These are phyloP conservation scores for Eucalyptus melliodora DNA, from an alignment of 345 rosid species.

Conservation along the genomic window DNA sequence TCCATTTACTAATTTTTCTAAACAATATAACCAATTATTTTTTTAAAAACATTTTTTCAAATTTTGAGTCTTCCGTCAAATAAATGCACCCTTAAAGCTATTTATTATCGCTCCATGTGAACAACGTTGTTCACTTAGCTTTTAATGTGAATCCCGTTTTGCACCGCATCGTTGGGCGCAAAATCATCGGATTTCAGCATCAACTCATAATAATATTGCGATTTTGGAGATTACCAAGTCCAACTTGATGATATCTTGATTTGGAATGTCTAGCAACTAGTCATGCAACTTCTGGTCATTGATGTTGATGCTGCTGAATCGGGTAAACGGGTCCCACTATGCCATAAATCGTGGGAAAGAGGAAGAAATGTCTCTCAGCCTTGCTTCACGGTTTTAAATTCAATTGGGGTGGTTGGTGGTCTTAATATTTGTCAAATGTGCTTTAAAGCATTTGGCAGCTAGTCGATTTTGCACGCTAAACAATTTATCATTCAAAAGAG, in stretches of 20 bases:
- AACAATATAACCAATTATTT: too few relatives aligned
- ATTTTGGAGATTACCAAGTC: neutral
- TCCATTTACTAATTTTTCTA: neutral
- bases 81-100: neutral
- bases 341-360: neutral
- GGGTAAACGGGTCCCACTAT: neutral
- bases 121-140: neutral
- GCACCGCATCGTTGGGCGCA: neutral
- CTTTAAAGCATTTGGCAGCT: neutral
- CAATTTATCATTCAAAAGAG: neutral
- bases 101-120: neutral
- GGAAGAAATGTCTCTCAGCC: neutral
- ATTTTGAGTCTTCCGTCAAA: neutral
- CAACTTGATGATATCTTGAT: neutral
- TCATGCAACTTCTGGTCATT: neutral
- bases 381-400: neutral
- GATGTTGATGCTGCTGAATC: neutral
- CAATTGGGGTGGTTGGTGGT: neutral
- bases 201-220: neutral
- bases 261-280: neutral
- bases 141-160: neutral
- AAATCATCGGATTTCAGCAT: neutral
- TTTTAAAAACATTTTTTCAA: fast-evolving
- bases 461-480: neutral
- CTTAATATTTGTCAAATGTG: neutral